Base-by-base conservation (phyloP, 139 green algal species). In the Volvox reticuliferus region DNA sequence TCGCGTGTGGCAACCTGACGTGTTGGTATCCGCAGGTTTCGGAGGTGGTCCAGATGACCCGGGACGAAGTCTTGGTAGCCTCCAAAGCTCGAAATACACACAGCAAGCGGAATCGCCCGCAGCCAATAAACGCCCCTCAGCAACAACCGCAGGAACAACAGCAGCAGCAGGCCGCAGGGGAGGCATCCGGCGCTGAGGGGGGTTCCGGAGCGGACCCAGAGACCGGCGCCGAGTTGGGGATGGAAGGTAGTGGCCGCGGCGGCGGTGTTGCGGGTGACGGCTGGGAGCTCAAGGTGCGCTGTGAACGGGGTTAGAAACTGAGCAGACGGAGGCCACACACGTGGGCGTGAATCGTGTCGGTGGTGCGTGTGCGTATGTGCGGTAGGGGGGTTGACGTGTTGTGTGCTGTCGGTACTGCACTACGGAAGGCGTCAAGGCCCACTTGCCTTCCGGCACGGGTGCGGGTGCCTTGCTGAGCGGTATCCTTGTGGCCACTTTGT, bases 41-140 rank as follows among this genome's bases (percentile, higher is more conserved):
- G 30, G 83, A 92, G 18, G 16, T 92, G 14, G 84, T 94, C 65
- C 77, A 69, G 12, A 91, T 87, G 84, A 71, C 20, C 36, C 63
- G 69, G 13, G 86, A 90, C 55, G 85, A 71, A 13, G 36, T 95
- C 6, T 68, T 94, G 22, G 62, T 79, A 1, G 82, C 78, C 16
- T 94, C 94, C 24, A 76, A 78, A 37, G 80, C 32, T 0, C 89
- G 92, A 19, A 96, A 94, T 89, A 93, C 87, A 1, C 89, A 94
- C 35, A 87, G 78, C 79, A 95, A 95, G 88, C 91, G 93, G 50
- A 87, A 82, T 78, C 89, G 87, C 36, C 68, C 50, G 50, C 93
- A 65, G 71, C 28, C 79, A 55, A 55, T 55, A 5, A 55, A 55
- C 44, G 44, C 44, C 44, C 9, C 44, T 9, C 44, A 55, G 44